Evolutionary conservation across 2,329 filamentous ascomycete species (phyloP), one percentile per base, ranked within the genome.

Genomic region (Seiridium cupressi): DNA sequence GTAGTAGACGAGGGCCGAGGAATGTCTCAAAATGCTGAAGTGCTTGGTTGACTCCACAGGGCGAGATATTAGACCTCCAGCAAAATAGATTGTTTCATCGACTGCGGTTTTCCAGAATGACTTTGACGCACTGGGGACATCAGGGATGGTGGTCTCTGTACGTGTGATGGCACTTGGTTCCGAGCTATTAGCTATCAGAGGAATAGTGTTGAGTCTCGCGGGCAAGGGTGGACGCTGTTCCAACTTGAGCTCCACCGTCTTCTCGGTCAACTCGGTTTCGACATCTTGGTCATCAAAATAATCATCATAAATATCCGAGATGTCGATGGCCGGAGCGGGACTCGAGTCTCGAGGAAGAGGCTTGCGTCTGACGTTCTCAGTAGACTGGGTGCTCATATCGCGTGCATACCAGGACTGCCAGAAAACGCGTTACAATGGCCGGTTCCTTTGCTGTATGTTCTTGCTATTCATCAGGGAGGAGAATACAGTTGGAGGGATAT

Each of bases 11-110:
- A 91, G 68, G 0, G 83, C 83, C 35, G 83, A 75, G 0, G 87
- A 89, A 68, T 91, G 89, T 0, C 88, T 84, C 32, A 91, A 79
- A 59, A 91, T 84, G 51, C 82, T 88, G 70, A 82, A 85, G 72
- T 90, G 86, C 60, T 83, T 86, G 3, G 81, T 89, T 0, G 86
- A 88, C 68, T 89, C 87, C 26, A 79, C 81, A 0, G 89, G 86
- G 60, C 86, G 87, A 13, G 79, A 79, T 57, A 91, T 78, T 31
- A 91, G 77, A 0, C 88, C 88, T 3, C 85, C 84, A 1, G 88
- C 85, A 62, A 90, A 86, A 69, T 89, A 85, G 42, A 84, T 80
- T 0, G 86, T 86, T 66, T 90, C 87, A 6, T 79, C 77, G 1
- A 85, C 64, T 0, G 82, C 81, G 1, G 74, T 72, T 60, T 83